Percentiles rank a stretch among this genome's conserved stretches.
Evolutionary conservation across 495 filamentous ascomycete species (phyloP).

Genomic region (Aspergillus steynii): DNA sequence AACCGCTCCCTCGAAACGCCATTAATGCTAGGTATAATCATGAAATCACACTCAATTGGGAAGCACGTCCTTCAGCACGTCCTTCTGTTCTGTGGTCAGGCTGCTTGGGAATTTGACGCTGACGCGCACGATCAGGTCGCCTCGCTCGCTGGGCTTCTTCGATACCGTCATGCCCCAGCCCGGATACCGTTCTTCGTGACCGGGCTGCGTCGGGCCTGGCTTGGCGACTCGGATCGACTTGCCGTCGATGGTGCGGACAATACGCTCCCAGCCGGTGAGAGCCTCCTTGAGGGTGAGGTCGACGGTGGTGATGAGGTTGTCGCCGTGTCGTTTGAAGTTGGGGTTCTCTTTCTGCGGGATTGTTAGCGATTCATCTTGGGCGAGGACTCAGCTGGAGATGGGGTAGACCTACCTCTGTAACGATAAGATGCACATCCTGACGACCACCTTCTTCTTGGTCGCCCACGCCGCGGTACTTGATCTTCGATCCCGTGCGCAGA

Average conservation of each 20-base stretch:
- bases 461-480: constrained; percentile 93
- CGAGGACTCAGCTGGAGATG: too few species aligned
- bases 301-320: constrained; percentile 76
- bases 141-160: constrained; percentile 80
- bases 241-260: constrained; percentile 89
- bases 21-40: constrained; percentile 28
- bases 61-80: constrained; percentile 73
- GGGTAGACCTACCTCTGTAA: constrained; percentile 74
- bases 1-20: constrained; percentile 31
- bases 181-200: constrained; percentile 77
- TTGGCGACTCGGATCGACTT: constrained; percentile 75
- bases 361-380: constrained; percentile 22
- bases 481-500: constrained; percentile 93
- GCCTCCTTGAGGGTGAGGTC: constrained; percentile 92
- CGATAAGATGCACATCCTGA: constrained; percentile 92
- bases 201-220: constrained; percentile 80
- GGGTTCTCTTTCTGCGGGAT: constrained; percentile 75
- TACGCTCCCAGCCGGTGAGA: constrained; percentile 90
- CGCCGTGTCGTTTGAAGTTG: constrained; percentile 78
- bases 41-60: constrained; percentile 25
- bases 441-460: constrained; percentile 97
- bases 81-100: constrained; percentile 75
- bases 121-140: constrained; percentile 85
- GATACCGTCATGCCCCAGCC: constrained; percentile 86
- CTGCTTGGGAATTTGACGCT: constrained; percentile 86